phyloP scores from a whole-genome alignment of 352 stramenopile genomes.

The Globisporangium spiculum region DNA sequence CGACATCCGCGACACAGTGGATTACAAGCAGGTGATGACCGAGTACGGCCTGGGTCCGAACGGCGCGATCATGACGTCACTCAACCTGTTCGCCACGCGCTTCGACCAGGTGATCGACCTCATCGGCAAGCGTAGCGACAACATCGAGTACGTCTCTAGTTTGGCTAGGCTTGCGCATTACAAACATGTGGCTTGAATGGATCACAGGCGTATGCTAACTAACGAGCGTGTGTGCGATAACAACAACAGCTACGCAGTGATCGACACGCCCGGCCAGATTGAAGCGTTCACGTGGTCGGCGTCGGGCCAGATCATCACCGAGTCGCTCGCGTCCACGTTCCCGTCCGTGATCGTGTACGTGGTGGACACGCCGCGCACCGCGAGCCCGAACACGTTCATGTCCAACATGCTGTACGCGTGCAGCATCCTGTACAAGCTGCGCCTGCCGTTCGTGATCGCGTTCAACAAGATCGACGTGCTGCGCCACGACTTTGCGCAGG shows the following conservation, averaged over 20 bases:
- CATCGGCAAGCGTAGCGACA: slow-evolving; percentile 85
- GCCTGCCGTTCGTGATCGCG: slow-evolving; percentile 95
- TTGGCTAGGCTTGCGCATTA: background rate
- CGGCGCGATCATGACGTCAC: slow-evolving; percentile 98
- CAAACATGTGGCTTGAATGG: background rate
- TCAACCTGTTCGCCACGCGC: slow-evolving; percentile 99
- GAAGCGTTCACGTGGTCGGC: slow-evolving; percentile 99
- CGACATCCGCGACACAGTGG: slow-evolving; percentile 99
- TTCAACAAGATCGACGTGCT: slow-evolving; percentile 99
- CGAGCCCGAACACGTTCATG: slow-evolving; percentile 99
- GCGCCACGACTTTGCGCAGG: slow-evolving; percentile 91
- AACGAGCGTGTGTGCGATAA: background rate
- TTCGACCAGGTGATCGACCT: slow-evolving; percentile 98
- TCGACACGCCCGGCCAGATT: slow-evolving; percentile 99
- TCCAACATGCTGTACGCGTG: slow-evolving; percentile 99
- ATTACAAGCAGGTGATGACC: slow-evolving; percentile 99
- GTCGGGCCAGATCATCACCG: slow-evolving; percentile 97
- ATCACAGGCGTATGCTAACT: background rate
- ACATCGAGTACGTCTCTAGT: slow-evolving; percentile 73
- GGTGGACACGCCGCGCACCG: slow-evolving; percentile 96
- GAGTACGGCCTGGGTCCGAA: slow-evolving; percentile 98
- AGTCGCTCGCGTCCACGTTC: slow-evolving; percentile 95
- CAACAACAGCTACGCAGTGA: slow-evolving; percentile 88
- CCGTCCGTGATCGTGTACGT: slow-evolving; percentile 98
- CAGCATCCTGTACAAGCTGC: slow-evolving; percentile 98